Evolutionary conservation across 805 yeast species (phyloP), one percentile per base, ranked within the genome.

Genomic region (Metschnikowia peoriensis): DNA sequence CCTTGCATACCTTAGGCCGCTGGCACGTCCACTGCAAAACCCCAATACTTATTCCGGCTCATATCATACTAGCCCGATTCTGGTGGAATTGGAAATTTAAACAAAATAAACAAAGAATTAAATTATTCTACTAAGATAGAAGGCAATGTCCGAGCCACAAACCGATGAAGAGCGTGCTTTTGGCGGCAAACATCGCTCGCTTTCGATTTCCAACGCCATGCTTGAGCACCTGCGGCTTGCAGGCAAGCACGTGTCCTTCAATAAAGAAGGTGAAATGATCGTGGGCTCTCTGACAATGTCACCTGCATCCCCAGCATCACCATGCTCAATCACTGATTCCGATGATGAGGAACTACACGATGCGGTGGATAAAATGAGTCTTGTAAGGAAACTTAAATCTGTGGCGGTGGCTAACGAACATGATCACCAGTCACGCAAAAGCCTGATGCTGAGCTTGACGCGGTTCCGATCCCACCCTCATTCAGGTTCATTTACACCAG

Each of bases 191-290:
- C 56, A 52, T 22, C 58, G 62, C 42, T 59, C 68, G 41, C 56
- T 61, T 42, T 60, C 67, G n/a, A 62, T 65, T 22, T 59, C 64
- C 46, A 65, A 64, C 48, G 69, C 65, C 29, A 58, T 63, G 27
- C 58, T 65, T 28, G 62, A 56, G 47, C 61, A 61, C 34, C 65
- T 62, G 53, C 55, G 64, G 16, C 53, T 51, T 14, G 52, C 50
- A n/a, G 55, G 53, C 43, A 63, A 63, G 46, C 65, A 63, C 54
- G 67, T 63, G 42, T 45, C 57, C 38, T 61, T 62, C 51, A 49
- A 49, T 46, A 56, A 52, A 27, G 56, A 53, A n/a, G 60, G 57
- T 1, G 60, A 52, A 38, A 46, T 57, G 43, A 48, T 57, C 15
- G 54, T 57, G 35, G 57, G 60, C 38, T 50, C 54, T 28, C 56